Evolutionary conservation across 305 asterid species (phyloP).

Genomic region (Plantago coronopus): DNA sequence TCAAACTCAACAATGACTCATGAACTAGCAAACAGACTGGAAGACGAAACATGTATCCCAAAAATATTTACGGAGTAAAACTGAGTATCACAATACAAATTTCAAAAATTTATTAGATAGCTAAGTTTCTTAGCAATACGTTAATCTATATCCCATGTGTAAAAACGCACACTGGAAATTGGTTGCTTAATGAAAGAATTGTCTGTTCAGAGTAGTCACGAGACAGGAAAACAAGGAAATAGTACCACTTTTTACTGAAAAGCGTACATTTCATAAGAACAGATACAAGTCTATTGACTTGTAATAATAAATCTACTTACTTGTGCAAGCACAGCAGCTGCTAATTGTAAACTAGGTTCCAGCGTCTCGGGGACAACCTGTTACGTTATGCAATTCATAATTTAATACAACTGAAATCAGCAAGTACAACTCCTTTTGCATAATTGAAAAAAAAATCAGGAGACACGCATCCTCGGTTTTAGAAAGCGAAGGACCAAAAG

Average conservation of each 20-base stretch:
- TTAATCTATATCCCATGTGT: not conserved
- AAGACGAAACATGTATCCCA: too few relatives aligned
- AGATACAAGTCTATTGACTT: not conserved
- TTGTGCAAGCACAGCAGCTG: constrained; percentile 60
- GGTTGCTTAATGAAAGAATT: not conserved
- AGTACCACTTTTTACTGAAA: not conserved
- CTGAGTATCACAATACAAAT: too few relatives aligned
- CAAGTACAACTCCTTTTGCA: constrained; percentile 1
- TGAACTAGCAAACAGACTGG: too few relatives aligned
- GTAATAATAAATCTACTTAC: constrained; percentile 31
- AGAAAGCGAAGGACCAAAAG: constrained; percentile 1
- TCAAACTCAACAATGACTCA: too few relatives aligned
- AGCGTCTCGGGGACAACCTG: constrained; percentile 63
- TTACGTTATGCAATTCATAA: constrained; percentile 8
- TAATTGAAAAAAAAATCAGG: constrained; percentile 6
- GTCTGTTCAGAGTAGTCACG: not conserved
- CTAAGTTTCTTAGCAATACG: too few relatives aligned
- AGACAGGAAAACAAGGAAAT: not conserved
- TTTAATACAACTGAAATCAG: not conserved
- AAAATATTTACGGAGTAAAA: too few relatives aligned
- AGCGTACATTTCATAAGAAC: not conserved
- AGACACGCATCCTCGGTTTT: not conserved
- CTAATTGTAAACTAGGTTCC: constrained; percentile 62
- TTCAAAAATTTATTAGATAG: not conserved
- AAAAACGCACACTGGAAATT: not conserved